Conservation (phyloP, 2,329 filamentous ascomycete genomes). For the Aspergillus novoparasiticus region DNA sequence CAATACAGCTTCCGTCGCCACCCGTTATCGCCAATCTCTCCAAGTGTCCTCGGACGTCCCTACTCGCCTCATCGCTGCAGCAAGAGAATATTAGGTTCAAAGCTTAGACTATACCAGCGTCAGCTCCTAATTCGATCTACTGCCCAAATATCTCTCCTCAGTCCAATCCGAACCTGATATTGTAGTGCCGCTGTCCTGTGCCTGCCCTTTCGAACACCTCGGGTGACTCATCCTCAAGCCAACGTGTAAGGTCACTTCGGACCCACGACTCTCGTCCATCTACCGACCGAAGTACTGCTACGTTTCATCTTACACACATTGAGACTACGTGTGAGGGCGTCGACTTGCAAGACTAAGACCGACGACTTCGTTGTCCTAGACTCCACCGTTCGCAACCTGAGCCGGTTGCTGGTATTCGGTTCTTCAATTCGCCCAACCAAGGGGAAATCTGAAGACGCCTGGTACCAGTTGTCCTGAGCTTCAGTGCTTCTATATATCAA, state of each 20-base stretch:
- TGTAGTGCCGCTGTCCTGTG: conserved; percentile 15
- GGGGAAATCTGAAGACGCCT: conserved; percentile 23
- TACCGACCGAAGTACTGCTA: conserved; percentile 15
- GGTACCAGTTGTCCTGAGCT: conserved; percentile 28
- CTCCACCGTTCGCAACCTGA: conserved; percentile 19
- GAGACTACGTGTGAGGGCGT: conserved; percentile 19
- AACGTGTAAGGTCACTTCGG: conserved; percentile 19
- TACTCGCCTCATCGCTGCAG: conserved; percentile 8
- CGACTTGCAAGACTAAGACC: conserved; percentile 8
- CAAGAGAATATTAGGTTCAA: conserved; percentile 15
- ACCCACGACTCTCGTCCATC: conserved; percentile 18
- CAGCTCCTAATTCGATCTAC: conserved; percentile 19
- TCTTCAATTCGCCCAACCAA: conserved; percentile 21
- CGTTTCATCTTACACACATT: conserved; percentile 17
- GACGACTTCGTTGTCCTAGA: conserved; percentile 21
- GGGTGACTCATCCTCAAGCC: conserved; percentile 25
- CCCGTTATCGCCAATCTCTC: conserved; percentile 11
- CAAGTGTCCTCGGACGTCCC: conserved; percentile 9
- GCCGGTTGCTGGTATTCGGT: conserved; percentile 29
- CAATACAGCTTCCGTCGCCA: conserved; percentile 8
- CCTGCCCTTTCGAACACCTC: conserved; percentile 21
- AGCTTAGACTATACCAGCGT: conserved; percentile 7
- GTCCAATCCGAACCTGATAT: conserved; percentile 12
- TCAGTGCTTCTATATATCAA: conserved; percentile 24
- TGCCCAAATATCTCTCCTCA: background rate